Evolutionary conservation across 352 stramenopile genomes (phyloP).

Genomic region (Labyrinthula sp.): DNA sequence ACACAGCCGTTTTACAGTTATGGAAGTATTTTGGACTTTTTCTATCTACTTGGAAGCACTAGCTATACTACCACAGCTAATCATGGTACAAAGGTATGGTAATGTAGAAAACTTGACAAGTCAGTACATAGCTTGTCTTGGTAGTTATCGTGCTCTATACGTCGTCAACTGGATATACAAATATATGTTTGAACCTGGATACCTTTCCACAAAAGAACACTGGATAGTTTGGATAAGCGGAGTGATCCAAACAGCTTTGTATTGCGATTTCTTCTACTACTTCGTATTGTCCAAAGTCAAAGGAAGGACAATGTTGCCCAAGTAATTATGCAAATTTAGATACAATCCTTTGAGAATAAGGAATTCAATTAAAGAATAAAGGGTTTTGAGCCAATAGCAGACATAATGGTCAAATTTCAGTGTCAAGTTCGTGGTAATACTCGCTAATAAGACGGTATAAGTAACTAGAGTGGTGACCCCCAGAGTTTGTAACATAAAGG

Average conservation of each 20-base stretch:
- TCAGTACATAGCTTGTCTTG: slow-evolving; percentile 96
- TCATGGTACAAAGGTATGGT: slow-evolving; percentile 87
- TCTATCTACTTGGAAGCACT: slow-evolving; percentile 95
- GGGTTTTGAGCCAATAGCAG: too few species aligned
- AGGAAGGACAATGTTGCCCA: slow-evolving; percentile 23
- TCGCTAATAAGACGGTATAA: slow-evolving; percentile 92
- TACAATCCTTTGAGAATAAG: too few species aligned
- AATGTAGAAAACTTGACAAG: slow-evolving; percentile 95
- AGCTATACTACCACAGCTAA: slow-evolving; percentile 95
- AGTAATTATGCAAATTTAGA: too few species aligned
- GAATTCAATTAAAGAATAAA: too few species aligned
- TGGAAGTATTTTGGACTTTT: slow-evolving; percentile 70
- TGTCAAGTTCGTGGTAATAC: slow-evolving; percentile 95
- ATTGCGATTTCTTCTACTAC: slow-evolving; percentile 99
- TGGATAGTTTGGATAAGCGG: slow-evolving; percentile 94
- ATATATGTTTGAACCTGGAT: slow-evolving; percentile 74
- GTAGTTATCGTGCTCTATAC: slow-evolving; percentile 86
- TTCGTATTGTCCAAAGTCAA: slow-evolving; percentile 44
- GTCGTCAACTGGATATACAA: slow-evolving; percentile 99
- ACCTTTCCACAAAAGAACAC: slow-evolving; percentile 68
- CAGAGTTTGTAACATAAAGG: slow-evolving; percentile 91
- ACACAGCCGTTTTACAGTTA: slow-evolving; percentile 40
- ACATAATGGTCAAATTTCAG: too few species aligned
- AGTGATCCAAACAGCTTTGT: slow-evolving; percentile 91
- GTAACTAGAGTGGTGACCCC: slow-evolving; percentile 88